Conservation (phyloP, 1,139 yeast genomes). For the Yamadazyma atmosphaerica region DNA sequence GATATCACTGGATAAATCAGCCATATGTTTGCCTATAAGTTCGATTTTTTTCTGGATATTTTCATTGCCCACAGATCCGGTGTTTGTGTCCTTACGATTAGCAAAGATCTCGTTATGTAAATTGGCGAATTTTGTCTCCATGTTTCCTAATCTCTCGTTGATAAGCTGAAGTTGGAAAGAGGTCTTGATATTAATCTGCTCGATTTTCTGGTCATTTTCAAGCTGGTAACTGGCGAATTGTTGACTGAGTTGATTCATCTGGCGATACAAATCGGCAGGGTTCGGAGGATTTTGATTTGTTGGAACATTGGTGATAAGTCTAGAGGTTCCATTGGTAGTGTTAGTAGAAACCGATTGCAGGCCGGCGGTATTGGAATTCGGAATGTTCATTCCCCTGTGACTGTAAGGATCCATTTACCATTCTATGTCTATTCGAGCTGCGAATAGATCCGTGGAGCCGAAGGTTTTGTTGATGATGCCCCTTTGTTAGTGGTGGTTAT, state of each 20-base stretch:
- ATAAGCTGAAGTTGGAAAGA: slow-evolving; percentile 26
- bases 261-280: slow-evolving; percentile 13
- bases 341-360: too few species aligned
- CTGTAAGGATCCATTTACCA: neutral
- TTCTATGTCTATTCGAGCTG: neutral
- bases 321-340: too few species aligned
- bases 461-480: too few species aligned
- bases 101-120: slow-evolving; percentile 6
- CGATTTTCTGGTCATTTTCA: slow-evolving; percentile 24
- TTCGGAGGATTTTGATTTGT: too few species aligned
- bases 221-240: slow-evolving; percentile 21
- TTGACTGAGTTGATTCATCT: slow-evolving; percentile 13
- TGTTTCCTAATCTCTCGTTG: slow-evolving; percentile 22
- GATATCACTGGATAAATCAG: slow-evolving; percentile 17
- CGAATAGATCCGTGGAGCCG: neutral
- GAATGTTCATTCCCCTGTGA: neutral
- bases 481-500: too few species aligned
- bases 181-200: slow-evolving; percentile 16
- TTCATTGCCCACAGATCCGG: slow-evolving; percentile 5
- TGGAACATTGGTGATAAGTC: too few species aligned
- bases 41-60: slow-evolving; percentile 15
- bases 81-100: too few species aligned
- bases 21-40: slow-evolving; percentile 18
- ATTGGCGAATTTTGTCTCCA: slow-evolving; percentile 10
- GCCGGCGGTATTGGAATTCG: neutral